These are phyloP conservation scores for Sugiyamaella mastotermitis DNA, from an alignment of 805 yeast genomes.

Conservation along the genomic window DNA sequence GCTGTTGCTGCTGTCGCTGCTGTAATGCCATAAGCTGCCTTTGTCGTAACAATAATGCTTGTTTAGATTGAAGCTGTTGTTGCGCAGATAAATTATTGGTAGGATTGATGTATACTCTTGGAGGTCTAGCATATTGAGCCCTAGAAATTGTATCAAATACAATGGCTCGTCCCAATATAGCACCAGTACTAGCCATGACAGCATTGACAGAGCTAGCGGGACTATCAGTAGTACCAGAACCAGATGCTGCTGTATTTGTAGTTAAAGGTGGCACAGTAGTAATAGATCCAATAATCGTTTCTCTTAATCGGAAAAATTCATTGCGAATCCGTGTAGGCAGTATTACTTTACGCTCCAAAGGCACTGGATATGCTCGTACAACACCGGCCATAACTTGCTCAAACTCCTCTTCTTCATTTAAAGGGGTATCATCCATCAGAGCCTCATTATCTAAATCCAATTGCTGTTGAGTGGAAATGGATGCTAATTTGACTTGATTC, in stretches of 20 bases:
- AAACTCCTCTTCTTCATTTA: slow-evolving; percentile 86
- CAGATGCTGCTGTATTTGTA: slow-evolving; percentile 31
- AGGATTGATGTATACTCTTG: slow-evolving; percentile 21
- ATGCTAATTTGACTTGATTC: slow-evolving; percentile 78
- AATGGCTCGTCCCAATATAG: slow-evolving; percentile 29
- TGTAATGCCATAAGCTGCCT: slow-evolving; percentile 9
- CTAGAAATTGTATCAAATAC: slow-evolving; percentile 24
- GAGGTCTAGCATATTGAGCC: slow-evolving; percentile 27
- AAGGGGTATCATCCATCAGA: slow-evolving; percentile 30
- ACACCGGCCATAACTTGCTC: slow-evolving; percentile 84
- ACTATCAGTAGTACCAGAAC: not conserved
- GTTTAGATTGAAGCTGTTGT: slow-evolving; percentile 13
- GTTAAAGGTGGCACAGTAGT: slow-evolving; percentile 48
- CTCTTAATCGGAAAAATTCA: slow-evolving; percentile 72
- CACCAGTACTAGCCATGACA: slow-evolving; percentile 30
- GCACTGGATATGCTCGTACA: slow-evolving; percentile 68
- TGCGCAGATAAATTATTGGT: slow-evolving; percentile 12
- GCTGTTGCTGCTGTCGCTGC: slow-evolving; percentile 14
- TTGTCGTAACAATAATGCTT: slow-evolving; percentile 6
- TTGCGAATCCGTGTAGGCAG: slow-evolving; percentile 65
- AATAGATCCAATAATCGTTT: slow-evolving; percentile 80
- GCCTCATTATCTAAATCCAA: slow-evolving; percentile 28
- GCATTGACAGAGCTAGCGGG: slow-evolving; percentile 15
- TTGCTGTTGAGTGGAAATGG: slow-evolving; percentile 33
- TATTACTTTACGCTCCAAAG: slow-evolving; percentile 63